Base-by-base conservation (phyloP, 805 yeast species). In the Zygotorulaspora danielsina region DNA sequence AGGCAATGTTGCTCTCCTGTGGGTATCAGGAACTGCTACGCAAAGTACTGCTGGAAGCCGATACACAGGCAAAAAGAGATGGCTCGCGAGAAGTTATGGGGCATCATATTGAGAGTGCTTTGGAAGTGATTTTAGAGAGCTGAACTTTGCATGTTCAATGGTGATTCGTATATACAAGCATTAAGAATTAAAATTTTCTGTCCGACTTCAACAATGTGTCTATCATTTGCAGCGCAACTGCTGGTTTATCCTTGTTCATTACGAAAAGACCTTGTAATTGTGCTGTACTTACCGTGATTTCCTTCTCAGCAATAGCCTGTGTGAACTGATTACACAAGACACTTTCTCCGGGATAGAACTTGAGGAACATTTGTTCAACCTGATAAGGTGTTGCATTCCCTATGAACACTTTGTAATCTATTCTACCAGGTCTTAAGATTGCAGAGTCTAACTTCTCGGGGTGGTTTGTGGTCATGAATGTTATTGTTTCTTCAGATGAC, bases 401-500 rank as follows among this genome's bases (percentile, higher is more conserved):
- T 27, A 93, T 76, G 54, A 81, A 67, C 15, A 79, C 81, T 64
- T 87, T 86, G 61, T 72, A 79, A 59, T 93, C 98, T 21, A 93
- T 81, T 63, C 98, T 73, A 2, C 98, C 98, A 0, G 98, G 98
- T 49, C 98, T 73, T 59, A 93, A 66, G 31, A 93, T 72, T 0
- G 98, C 98, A 1, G 96, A 87, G 55, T 93, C 98, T 26, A 93
- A 69, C 47, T 78, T 78, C 47, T 93, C 97, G 0, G 97, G 96
- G 57, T 93, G 98, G 63, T 93, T 93, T 15, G 98, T 90, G 15
- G 98, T 93, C 98, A 93, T 93, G 63, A 93, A 93, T 0, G 97
- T 90, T 22, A 93, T 73, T 32, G 96, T 83, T 57, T 93, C 97
- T 57, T 93, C 98, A 1, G 97, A 95, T 19, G 96, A 85, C 3